Evolutionary conservation across 164 flowering plant species (phyloP).

Genomic region (Magnolia sinica): DNA sequence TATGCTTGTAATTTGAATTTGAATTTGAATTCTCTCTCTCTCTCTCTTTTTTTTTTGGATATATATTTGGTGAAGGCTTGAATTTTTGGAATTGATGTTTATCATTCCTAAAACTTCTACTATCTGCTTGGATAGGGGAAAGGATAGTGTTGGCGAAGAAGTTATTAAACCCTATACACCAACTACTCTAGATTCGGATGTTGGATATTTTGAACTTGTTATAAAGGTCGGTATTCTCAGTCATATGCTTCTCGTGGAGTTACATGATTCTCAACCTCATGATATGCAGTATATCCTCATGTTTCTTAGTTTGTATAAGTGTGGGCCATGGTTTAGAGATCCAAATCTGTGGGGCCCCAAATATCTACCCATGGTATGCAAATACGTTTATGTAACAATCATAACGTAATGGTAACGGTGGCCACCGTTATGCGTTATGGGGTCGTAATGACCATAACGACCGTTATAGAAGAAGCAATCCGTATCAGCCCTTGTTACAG

Average conservation of each 20-base stretch:
- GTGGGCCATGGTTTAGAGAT: no score
- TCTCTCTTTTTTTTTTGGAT: no score
- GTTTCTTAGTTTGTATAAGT: no score
- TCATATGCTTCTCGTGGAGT: not conserved
- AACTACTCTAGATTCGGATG: conserved; percentile 91
- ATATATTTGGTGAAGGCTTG: no score
- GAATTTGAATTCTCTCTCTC: not conserved
- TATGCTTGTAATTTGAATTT: not conserved
- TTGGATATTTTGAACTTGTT: conserved; percentile 89
- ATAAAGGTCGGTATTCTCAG: conserved; percentile 57
- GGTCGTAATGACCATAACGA: no score
- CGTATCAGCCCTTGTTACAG: no score
- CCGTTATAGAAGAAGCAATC: no score
- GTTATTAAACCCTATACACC: conserved; percentile 96
- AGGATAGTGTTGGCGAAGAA: conserved; percentile 85
- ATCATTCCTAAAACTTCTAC: not conserved
- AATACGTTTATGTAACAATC: no score
- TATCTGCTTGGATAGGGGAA: conserved; percentile 55
- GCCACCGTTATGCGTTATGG: no score
- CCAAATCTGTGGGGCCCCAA: no score
- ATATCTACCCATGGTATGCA: no score
- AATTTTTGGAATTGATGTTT: not conserved
- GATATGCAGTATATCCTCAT: not conserved
- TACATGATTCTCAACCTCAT: not conserved
- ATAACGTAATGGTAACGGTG: no score